phyloP scores from a whole-genome alignment of 805 yeast species.

The Komagataella pastoris region DNA sequence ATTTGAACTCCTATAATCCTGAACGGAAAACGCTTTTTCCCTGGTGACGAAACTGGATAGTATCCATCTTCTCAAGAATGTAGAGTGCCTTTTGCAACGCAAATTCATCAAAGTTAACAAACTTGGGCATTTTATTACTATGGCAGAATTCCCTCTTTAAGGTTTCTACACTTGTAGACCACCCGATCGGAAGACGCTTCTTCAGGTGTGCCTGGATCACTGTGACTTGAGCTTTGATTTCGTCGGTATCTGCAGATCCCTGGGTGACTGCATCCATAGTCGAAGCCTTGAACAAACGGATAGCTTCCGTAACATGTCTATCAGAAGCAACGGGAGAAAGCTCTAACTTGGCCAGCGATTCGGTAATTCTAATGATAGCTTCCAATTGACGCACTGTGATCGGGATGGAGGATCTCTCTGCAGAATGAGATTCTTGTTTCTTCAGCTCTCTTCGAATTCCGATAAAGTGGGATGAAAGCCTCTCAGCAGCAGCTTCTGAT shows the following conservation, averaged over 20 bases:
- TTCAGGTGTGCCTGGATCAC: constrained; percentile 75
- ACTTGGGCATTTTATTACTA: constrained; percentile 20
- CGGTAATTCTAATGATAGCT: constrained; percentile 93
- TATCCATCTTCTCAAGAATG: constrained; percentile 75
- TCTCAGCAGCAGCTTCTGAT: constrained; percentile 80
- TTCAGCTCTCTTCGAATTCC: constrained; percentile 77
- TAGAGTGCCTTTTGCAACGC: constrained; percentile 76
- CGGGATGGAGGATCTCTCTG: constrained; percentile 90
- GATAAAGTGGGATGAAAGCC: constrained; percentile 84
- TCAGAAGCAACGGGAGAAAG: constrained; percentile 75
- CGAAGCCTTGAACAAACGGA: constrained; percentile 87
- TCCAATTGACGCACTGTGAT: constrained; percentile 96
- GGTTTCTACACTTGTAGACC: constrained; percentile 84
- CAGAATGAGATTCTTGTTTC: constrained; percentile 64
- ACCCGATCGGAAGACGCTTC: constrained; percentile 89
- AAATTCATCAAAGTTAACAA: constrained; percentile 37
- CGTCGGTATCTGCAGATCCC: constrained; percentile 36
- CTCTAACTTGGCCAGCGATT: constrained; percentile 79
- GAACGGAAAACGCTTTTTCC: constrained; percentile 68
- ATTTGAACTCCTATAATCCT: constrained; percentile 18
- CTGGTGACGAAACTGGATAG: constrained; percentile 80
- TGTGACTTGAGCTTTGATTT: constrained; percentile 57
- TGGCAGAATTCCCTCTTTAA: constrained; percentile 73
- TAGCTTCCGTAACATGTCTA: constrained; percentile 91
- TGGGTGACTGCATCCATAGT: constrained; percentile 81